These are phyloP conservation scores for Penicillium roqueforti DNA, from an alignment of 495 filamentous ascomycete species.

Conservation along the genomic window DNA sequence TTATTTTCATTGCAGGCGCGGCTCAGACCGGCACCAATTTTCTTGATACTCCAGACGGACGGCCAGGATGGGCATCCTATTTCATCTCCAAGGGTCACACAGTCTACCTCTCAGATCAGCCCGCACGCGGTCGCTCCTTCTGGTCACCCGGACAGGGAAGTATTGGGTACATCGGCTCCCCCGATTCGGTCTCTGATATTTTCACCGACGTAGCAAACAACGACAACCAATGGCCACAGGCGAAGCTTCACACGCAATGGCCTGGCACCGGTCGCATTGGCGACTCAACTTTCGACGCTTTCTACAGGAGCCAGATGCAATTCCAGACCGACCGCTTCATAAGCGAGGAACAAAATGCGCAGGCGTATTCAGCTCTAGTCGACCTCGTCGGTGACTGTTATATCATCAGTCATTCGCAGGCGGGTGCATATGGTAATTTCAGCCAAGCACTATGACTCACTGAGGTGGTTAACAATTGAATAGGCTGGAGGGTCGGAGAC, in stretches of 20 bases:
- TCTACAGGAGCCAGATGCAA: slow-evolving; percentile 30
- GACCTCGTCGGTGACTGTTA: slow-evolving; percentile 27
- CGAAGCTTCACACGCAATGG: slow-evolving; percentile 51
- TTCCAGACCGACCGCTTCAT: slow-evolving; percentile 18
- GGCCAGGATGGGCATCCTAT: slow-evolving; percentile 48
- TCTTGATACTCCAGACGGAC: slow-evolving; percentile 48
- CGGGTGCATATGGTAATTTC: slow-evolving; percentile 18
- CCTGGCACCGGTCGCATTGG: slow-evolving; percentile 46
- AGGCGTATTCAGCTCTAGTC: slow-evolving; percentile 27
- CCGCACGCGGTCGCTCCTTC: slow-evolving; percentile 32
- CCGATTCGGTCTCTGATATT: slow-evolving; percentile 22
- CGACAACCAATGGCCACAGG: slow-evolving; percentile 40
- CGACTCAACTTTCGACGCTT: slow-evolving; percentile 49
- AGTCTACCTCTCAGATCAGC: slow-evolving; percentile 45
- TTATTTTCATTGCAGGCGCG: slow-evolving; percentile 47
- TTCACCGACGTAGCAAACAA: slow-evolving; percentile 38
- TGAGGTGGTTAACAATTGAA: background rate
- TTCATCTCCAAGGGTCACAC: slow-evolving; percentile 46
- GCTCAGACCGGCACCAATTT: slow-evolving; percentile 46
- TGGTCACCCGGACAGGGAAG: slow-evolving; percentile 10
- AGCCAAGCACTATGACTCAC: background rate
- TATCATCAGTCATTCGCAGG: slow-evolving; percentile 32
- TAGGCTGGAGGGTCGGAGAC: slow-evolving; percentile 29
- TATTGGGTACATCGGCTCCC: slow-evolving; percentile 13
- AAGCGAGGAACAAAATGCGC: slow-evolving; percentile 21